Conservation (phyloP, 257 asterid genomes). For the Gentiana dahurica region DNA sequence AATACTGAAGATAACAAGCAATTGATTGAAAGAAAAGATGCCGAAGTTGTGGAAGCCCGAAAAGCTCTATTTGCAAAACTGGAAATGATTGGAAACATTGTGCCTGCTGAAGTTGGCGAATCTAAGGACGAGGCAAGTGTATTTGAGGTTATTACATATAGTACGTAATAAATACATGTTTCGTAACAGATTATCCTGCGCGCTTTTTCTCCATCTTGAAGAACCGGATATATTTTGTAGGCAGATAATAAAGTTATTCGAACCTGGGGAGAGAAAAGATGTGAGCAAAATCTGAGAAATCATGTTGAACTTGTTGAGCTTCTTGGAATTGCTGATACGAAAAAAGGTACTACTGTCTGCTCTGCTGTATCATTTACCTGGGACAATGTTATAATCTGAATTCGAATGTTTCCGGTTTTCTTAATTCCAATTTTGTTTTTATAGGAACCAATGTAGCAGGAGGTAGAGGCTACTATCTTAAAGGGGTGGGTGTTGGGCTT, state of each 20-base stretch:
- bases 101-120: conserved; percentile 85
- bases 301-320: conserved; percentile 95
- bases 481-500: conserved; percentile 73
- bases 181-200: not conserved
- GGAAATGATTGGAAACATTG: conserved; percentile 70
- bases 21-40: conserved; percentile 44
- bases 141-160: conserved; percentile 2
- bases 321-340: conserved; percentile 78
- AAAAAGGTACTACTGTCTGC: conserved; percentile 36
- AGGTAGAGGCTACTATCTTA: conserved; percentile 80
- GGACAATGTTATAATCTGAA: too few species aligned
- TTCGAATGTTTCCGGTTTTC: too few species aligned
- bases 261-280: conserved; percentile 74
- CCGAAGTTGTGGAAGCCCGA: conserved; percentile 75
- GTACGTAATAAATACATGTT: conserved; percentile 4
- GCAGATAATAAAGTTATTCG: conserved; percentile 59
- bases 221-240: conserved; percentile 22
- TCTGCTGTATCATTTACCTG: too few species aligned
- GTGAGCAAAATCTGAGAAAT: conserved; percentile 67
- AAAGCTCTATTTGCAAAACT: conserved; percentile 47
- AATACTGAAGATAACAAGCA: conserved; percentile 54
- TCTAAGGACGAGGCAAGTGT: conserved; percentile 56
- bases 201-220: not conserved
- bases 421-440: conserved; percentile 8
- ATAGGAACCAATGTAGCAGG: conserved; percentile 87